These are phyloP conservation scores for Farysia itapuensis DNA, from an alignment of 1,284 basidiomycete species.

Conservation along the genomic window DNA sequence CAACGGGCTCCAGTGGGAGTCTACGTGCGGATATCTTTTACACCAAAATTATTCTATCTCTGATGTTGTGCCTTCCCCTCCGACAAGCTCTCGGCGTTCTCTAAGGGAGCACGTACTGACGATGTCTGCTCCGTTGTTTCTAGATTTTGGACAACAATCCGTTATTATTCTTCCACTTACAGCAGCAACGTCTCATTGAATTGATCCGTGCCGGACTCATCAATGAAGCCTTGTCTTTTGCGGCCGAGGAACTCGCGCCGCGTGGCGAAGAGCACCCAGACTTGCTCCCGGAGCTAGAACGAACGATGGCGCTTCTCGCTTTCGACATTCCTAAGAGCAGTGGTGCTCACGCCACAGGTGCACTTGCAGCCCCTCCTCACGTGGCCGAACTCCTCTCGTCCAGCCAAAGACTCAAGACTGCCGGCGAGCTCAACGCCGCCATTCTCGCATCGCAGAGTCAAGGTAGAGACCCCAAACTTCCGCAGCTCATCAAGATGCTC, in stretches of 20 bases:
- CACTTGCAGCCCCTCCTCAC: slow-evolving; percentile 64
- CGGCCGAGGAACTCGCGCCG: slow-evolving; percentile 88
- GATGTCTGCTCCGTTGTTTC: too few relatives aligned
- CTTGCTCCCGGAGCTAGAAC: slow-evolving; percentile 85
- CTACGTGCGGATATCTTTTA: slow-evolving; percentile 41
- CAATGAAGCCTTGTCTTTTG: slow-evolving; percentile 81
- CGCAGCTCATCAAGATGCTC: slow-evolving; percentile 79
- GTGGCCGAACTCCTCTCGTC: slow-evolving; percentile 77
- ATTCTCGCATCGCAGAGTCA: slow-evolving; percentile 88
- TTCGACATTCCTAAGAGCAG: slow-evolving; percentile 66
- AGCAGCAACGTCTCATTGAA: slow-evolving; percentile 93
- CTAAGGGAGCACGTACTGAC: too few relatives aligned
- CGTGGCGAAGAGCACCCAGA: slow-evolving; percentile 92
- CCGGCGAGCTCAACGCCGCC: slow-evolving; percentile 86
- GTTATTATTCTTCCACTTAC: slow-evolving; percentile 83
- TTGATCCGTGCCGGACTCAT: slow-evolving; percentile 81
- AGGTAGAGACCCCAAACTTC: slow-evolving; percentile 86
- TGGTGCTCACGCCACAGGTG: slow-evolving; percentile 13
- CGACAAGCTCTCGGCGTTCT: too few relatives aligned
- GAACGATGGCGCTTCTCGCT: slow-evolving; percentile 91
- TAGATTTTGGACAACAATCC: slow-evolving; percentile 96
- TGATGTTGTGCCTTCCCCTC: slow-evolving; percentile 16
- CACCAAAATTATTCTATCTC: slow-evolving; percentile 23
- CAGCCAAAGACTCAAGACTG: slow-evolving; percentile 85
- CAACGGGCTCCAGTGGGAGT: slow-evolving; percentile 44